Base-by-base conservation (phyloP, 768 basidiomycete species). In the Cyclocybe aegerita region DNA sequence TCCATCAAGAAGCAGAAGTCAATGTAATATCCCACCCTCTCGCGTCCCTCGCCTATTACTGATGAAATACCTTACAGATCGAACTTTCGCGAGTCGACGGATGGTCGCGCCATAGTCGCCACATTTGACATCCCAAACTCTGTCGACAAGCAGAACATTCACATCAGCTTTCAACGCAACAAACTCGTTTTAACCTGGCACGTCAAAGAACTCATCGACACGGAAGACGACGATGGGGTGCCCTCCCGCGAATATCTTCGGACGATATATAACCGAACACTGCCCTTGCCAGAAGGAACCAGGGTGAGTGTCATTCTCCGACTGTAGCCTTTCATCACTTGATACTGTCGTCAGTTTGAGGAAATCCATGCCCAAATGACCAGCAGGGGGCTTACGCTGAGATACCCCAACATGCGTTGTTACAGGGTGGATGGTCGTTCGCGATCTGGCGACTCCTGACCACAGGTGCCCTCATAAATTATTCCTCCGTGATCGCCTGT, bases 231-330 rank as follows among this genome's bases (percentile, higher is more conserved):
- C 53, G 75, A 76, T 15, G 83, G 78, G 15, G 72, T 77, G 9
- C 61, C 82, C n/a, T 71, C 86, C 30, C 74, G 85, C 49, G 87
- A 90, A 57, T 71, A 81, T 47, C 72, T 80, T 46, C 80, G 86
- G 64, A 81, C 76, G 60, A 79, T 79, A 57, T 81, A 80, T 57
- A 81, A 82, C 53, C 77, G 88, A 53, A 84, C 82, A 17, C 75
- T 88, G 35, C 86, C 88, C 8, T 67, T 90, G 11, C 85, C 88
- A 9, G 85, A 88, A 51, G 88, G 85, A 39, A 88, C 88, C 15
- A 82, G 76, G 64, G 86, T 85, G 57, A 65, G 79, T 61, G 11
- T 17, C 36, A 32, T 45, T 49, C 14, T 34, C 12, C 29, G 8
- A 12, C 10, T 23, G 17, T 36, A 31, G 23, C 23, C 4, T 23